A percentile compares a stretch with the other conserved stretches of the same genome.
phyloP scores from a whole-genome alignment of 2,329 filamentous ascomycete genomes.

The Plenodomus tracheiphilus region DNA sequence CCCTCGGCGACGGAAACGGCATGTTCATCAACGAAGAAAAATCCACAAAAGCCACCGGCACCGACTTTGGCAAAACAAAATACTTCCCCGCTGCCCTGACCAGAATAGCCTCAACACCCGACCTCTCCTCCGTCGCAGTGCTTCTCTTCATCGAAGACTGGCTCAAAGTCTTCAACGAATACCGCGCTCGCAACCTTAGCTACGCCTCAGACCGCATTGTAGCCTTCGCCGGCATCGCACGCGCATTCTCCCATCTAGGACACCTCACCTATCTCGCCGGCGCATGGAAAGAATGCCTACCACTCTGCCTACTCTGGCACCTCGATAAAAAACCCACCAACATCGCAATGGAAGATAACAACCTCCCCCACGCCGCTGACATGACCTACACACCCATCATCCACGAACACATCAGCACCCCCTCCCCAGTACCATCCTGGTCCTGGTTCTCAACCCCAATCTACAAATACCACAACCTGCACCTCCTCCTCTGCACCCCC shows the following conservation, averaged over 20 bases:
- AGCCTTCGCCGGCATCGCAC: constrained; percentile 11
- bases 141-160: constrained; percentile 5
- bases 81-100: constrained; percentile 6
- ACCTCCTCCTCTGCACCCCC: constrained; percentile 1
- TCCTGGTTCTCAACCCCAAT: constrained; percentile 8
- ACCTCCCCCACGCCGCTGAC: not conserved
- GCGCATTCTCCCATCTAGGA: not conserved
- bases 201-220: constrained; percentile 9
- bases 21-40: not conserved
- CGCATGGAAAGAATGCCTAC: constrained; percentile 2
- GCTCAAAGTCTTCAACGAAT: constrained; percentile 7
- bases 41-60: not conserved
- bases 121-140: not conserved
- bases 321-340: not conserved
- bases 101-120: not conserved
- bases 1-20: not conserved
- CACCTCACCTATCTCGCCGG: constrained; percentile 13
- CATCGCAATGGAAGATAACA: not conserved
- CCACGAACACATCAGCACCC: too few species aligned
- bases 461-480: constrained; percentile 1
- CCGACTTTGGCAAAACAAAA: constrained; percentile 5
- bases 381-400: not conserved
- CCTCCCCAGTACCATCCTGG: constrained; percentile 4
- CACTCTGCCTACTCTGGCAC: constrained; percentile 8
- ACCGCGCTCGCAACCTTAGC: constrained; percentile 1